phyloP scores from a whole-genome alignment of 352 stramenopile species.

The Pythium dissotocum region DNA sequence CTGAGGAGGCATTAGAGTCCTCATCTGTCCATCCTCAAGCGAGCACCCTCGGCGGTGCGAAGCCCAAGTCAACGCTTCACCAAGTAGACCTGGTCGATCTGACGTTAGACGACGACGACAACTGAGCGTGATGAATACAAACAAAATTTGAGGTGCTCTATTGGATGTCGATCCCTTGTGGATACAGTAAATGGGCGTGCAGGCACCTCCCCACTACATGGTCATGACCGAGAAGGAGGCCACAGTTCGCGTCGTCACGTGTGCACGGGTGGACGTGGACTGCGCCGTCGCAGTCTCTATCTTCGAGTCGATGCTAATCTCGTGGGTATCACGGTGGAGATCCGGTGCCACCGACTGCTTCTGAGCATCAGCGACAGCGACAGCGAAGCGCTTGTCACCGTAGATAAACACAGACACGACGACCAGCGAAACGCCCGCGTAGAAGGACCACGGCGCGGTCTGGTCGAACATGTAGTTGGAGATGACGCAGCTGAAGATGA shows the following conservation, averaged over 20 bases:
- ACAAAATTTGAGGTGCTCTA: not conserved
- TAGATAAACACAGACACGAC: slow-evolving; percentile 87
- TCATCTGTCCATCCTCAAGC: not conserved
- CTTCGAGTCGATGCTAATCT: slow-evolving; percentile 62
- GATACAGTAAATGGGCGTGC: not conserved
- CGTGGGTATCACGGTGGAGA: slow-evolving; percentile 30
- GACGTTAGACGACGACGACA: not conserved
- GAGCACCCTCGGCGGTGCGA: not conserved
- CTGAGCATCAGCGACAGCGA: slow-evolving; percentile 29
- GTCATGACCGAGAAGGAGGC: slow-evolving; percentile 40
- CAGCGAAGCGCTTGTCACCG: slow-evolving; percentile 74
- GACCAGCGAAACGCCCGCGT: slow-evolving; percentile 75
- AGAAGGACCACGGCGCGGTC: slow-evolving; percentile 69
- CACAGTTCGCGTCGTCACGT: slow-evolving; percentile 51
- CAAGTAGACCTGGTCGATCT: not conserved
- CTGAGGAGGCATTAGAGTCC: not conserved
- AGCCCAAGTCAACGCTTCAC: not conserved
- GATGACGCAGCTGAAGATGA: slow-evolving; percentile 88
- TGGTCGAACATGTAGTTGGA: slow-evolving; percentile 89
- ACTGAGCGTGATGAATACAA: not conserved
- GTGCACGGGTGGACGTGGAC: slow-evolving; percentile 24
- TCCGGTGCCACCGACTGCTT: slow-evolving; percentile 34
- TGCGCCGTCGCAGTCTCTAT: slow-evolving; percentile 29
- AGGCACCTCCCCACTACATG: slow-evolving; percentile 25
- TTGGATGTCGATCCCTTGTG: not conserved